Percentiles rank a stretch among this genome's conserved stretches.
Evolutionary conservation across 345 rosid species (phyloP).

Genomic region (Mallotus nudiflorus): DNA sequence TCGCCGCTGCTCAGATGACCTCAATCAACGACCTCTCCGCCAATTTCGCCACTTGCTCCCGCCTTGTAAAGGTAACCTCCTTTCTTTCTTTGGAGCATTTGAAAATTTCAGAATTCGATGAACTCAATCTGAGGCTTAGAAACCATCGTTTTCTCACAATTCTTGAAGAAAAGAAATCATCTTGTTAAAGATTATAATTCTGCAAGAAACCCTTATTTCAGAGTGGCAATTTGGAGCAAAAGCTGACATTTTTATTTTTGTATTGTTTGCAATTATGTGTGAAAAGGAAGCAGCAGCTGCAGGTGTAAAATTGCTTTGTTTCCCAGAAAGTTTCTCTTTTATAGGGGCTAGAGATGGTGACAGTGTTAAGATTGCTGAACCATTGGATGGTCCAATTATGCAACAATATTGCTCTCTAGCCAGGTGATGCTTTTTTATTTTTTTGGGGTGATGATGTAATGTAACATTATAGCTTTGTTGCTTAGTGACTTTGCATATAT

Average conservation of each 20-base stretch:
- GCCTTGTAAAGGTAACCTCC: constrained; percentile 70
- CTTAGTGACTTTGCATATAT: neutral
- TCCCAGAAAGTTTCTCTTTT: constrained; percentile 83
- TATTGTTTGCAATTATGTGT: constrained; percentile 12
- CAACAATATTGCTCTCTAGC: constrained; percentile 80
- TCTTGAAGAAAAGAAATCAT: no score
- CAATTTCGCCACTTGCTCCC: constrained; percentile 85
- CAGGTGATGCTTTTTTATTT: constrained; percentile 41
- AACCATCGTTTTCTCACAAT: no score
- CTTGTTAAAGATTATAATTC: no score
- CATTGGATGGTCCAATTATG: constrained; percentile 85
- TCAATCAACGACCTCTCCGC: constrained; percentile 77
- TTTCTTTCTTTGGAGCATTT: no score
- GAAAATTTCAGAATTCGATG: no score
- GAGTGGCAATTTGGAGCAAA: neutral
- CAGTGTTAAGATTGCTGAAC: constrained; percentile 66
- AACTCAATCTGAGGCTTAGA: no score
- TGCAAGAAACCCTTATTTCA: no score
- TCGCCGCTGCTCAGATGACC: constrained; percentile 98
- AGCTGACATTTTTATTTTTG: neutral
- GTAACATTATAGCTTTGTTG: neutral
- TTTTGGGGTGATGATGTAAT: neutral
- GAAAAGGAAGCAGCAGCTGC: constrained; percentile 78
- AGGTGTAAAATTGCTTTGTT: constrained; percentile 82
- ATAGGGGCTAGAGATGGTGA: constrained; percentile 68